Evolutionary conservation across 2,329 filamentous ascomycete species (phyloP).

Genomic region (Biscogniauxia sp.): DNA sequence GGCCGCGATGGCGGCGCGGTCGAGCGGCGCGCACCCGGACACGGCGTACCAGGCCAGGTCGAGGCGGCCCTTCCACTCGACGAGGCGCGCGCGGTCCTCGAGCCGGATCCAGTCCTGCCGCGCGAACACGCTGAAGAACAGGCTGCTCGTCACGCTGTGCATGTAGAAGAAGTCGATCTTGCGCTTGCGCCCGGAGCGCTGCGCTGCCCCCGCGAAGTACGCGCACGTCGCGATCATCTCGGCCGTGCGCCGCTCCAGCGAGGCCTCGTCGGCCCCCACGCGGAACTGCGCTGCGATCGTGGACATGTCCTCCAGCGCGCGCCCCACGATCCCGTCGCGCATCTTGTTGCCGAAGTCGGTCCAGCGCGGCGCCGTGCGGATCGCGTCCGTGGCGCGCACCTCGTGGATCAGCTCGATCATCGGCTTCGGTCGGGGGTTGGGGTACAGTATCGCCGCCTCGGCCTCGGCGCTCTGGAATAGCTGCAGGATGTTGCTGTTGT

Average conservation of each 20-base stretch:
- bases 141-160: conserved; percentile 34
- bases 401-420: conserved; percentile 21
- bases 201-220: conserved; percentile 35
- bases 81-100: conserved; percentile 50
- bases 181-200: conserved; percentile 51
- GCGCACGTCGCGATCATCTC: conserved; percentile 28
- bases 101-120: conserved; percentile 32
- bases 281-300: conserved; percentile 52
- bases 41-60: conserved; percentile 65
- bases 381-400: conserved; percentile 42
- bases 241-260: conserved; percentile 35
- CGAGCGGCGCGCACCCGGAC: conserved; percentile 44
- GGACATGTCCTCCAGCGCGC: conserved; percentile 55
- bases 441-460: conserved; percentile 1
- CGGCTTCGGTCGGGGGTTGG: not conserved
- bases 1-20: conserved; percentile 14
- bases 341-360: conserved; percentile 40
- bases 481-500: conserved; percentile 42
- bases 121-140: conserved; percentile 32
- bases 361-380: conserved; percentile 46
- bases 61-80: conserved; percentile 64
- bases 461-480: conserved; percentile 38
- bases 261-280: conserved; percentile 37
- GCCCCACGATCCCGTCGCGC: conserved; percentile 59
- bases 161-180: conserved; percentile 66